These are phyloP conservation scores for slime mould (Dictyostelium discoideum) DNA, from an alignment of 78 protist species.

Conservation along the genomic window dicty_2.7 NC_007089.4:6340001-6340500, in stretches of 20 bases:
- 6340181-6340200: neutral
- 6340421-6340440: slow-evolving; percentile 58
- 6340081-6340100: neutral
- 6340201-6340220: neutral
- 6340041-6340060: neutral
- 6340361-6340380: slow-evolving; percentile 75
- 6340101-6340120: neutral
- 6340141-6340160: slow-evolving; percentile 7
- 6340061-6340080: neutral
- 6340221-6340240: too few relatives aligned
- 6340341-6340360: slow-evolving; percentile 52
- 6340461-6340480: slow-evolving; percentile 25
- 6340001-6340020: slow-evolving; percentile 30
- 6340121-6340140: neutral
- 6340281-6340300: slow-evolving; percentile 7
- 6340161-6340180: slow-evolving; percentile 1
- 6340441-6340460: slow-evolving; percentile 53
- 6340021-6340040: slow-evolving; percentile 24
- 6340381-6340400: slow-evolving; percentile 42
- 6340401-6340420: neutral
- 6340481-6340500: slow-evolving; percentile 48
- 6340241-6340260: neutral
- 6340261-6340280: neutral
- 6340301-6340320: slow-evolving; percentile 59
- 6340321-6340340: slow-evolving; percentile 51